These are phyloP conservation scores for Coelastrella sp. DNA, from an alignment of 139 green algal genomes.

Conservation along the genomic window DNA sequence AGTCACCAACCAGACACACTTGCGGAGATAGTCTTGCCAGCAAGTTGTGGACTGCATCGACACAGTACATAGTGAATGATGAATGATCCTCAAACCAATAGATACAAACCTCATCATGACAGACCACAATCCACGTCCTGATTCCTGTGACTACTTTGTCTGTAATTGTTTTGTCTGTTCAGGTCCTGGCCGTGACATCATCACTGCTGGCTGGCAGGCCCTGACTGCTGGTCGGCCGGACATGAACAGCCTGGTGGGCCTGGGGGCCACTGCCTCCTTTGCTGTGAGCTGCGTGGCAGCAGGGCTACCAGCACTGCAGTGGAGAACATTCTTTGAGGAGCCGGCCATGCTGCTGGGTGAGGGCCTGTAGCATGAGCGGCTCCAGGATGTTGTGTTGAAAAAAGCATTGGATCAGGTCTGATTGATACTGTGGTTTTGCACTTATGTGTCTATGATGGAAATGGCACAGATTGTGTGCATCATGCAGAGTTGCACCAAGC, in stretches of 20 bases:
- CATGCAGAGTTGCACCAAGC: background rate
- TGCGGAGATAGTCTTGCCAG: too few relatives aligned
- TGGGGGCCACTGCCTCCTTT: constrained; percentile 91
- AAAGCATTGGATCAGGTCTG: too few relatives aligned
- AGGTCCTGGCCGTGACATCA: constrained; percentile 71
- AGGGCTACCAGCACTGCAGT: constrained; percentile 72
- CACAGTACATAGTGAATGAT: too few relatives aligned
- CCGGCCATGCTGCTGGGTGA: constrained; percentile 96
- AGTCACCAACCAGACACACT: too few relatives aligned
- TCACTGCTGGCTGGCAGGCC: constrained; percentile 56
- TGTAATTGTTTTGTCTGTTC: background rate
- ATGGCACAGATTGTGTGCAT: background rate
- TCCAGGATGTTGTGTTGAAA: too few relatives aligned
- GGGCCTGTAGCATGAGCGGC: background rate
- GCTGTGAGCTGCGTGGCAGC: constrained; percentile 84
- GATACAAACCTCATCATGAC: background rate
- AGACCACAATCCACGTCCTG: background rate
- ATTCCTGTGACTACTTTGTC: background rate
- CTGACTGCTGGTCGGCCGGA: constrained; percentile 83
- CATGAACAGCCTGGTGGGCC: constrained; percentile 98
- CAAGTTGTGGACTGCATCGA: too few relatives aligned
- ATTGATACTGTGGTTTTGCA: too few relatives aligned
- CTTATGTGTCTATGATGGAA: too few relatives aligned
- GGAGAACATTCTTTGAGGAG: constrained; percentile 98
- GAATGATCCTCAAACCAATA: background rate